Evolutionary conservation across 495 filamentous ascomycete genomes (phyloP).

Genomic region (Daldinia grandis): DNA sequence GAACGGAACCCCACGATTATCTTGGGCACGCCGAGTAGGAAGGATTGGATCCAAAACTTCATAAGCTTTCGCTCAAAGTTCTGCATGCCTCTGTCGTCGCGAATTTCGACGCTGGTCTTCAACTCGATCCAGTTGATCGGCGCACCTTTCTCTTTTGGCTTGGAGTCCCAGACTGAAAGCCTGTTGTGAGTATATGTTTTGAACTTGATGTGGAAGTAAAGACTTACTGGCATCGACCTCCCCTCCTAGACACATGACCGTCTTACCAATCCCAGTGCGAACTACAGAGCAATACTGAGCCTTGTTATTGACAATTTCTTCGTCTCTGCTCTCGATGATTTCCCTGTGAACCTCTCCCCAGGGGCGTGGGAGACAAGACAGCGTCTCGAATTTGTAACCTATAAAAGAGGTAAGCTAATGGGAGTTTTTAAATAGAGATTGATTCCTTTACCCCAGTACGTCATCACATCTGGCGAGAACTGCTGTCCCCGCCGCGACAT

Average conservation of each 20-base stretch:
- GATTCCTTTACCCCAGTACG: constrained; percentile 64
- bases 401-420: constrained; percentile 29
- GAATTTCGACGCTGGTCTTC: constrained; percentile 83
- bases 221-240: constrained; percentile 88
- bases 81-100: constrained; percentile 67
- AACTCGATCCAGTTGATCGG: constrained; percentile 93
- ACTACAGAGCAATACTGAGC: constrained; percentile 95
- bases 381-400: constrained; percentile 97
- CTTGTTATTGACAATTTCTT: constrained; percentile 80
- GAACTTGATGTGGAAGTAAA: neutral
- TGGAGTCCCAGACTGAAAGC: constrained; percentile 78
- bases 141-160: constrained; percentile 68
- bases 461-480: constrained; percentile 54
- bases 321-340: constrained; percentile 77
- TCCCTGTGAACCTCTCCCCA: constrained; percentile 77
- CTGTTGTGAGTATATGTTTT: neutral
- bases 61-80: constrained; percentile 89
- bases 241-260: constrained; percentile 80
- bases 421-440: neutral
- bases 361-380: constrained; percentile 74
- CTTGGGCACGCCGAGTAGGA: constrained; percentile 88
- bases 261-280: constrained; percentile 80
- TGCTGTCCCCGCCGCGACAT: constrained; percentile 64
- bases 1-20: constrained; percentile 90
- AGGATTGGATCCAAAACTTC: constrained; percentile 97